Conservation (phyloP, 371 early-diverging fungal species). For the Syncephalastrum monosporum region DNA sequence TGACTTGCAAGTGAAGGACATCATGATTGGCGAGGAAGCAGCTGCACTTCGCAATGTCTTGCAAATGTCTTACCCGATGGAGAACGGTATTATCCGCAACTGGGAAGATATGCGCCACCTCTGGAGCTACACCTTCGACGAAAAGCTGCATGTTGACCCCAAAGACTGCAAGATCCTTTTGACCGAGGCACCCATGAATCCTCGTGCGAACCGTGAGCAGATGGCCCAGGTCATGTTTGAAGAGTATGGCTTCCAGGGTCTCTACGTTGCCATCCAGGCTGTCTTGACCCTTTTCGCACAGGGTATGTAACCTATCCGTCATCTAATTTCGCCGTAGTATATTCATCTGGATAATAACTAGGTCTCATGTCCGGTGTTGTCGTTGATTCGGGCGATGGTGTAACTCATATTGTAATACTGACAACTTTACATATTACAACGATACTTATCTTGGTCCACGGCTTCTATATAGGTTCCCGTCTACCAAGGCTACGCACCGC, state of each 20-base stretch:
- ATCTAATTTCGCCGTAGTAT: background rate
- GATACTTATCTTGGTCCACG: constrained; percentile 1
- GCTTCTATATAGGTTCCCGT: constrained; percentile 71
- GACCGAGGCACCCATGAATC: constrained; percentile 97
- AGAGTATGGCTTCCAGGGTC: constrained; percentile 89
- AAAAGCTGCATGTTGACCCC: constrained; percentile 87
- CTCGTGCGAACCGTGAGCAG: constrained; percentile 85
- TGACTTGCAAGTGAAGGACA: constrained; percentile 81
- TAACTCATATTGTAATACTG: constrained; percentile 85
- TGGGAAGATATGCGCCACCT: constrained; percentile 98
- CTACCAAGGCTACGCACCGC: constrained; percentile 91
- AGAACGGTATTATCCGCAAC: constrained; percentile 96
- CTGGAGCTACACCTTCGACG: constrained; percentile 96
- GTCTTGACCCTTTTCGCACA: constrained; percentile 97
- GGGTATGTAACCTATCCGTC: constrained; percentile 51
- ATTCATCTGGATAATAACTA: constrained; percentile 15
- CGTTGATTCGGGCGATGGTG: constrained; percentile 98
- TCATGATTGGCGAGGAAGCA: constrained; percentile 98
- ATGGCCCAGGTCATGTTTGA: constrained; percentile 97
- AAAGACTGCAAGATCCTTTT: constrained; percentile 88
- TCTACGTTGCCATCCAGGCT: constrained; percentile 96
- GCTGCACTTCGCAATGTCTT: constrained; percentile 84
- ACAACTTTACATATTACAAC: background rate
- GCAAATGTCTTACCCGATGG: constrained; percentile 97
- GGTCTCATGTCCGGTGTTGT: constrained; percentile 95